Percentiles rank a stretch among this genome's conserved stretches.
phyloP scores from a whole-genome alignment of 2,329 filamentous ascomycete species.

The Lecanicillium sp. region DNA sequence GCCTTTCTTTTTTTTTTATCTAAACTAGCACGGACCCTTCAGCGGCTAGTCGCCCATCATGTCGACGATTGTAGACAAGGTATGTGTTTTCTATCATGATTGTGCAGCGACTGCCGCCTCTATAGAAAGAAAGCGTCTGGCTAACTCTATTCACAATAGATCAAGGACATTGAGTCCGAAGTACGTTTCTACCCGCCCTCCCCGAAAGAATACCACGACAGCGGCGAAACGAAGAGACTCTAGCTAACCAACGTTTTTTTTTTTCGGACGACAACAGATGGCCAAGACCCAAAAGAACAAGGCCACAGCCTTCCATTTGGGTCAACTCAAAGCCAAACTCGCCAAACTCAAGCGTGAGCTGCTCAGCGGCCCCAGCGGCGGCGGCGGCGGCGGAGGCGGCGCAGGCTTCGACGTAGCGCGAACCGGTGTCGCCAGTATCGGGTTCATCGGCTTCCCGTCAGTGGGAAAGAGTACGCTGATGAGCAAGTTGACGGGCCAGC shows the following conservation, averaged over 20 bases:
- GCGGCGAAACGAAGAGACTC: slow-evolving; percentile 6
- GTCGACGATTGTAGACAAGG: slow-evolving; percentile 97
- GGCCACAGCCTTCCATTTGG: slow-evolving; percentile 85
- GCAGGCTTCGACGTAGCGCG: slow-evolving; percentile 94
- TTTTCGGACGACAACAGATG: slow-evolving; percentile 52
- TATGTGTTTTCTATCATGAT: slow-evolving; percentile 34
- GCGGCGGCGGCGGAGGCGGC: slow-evolving; percentile 79
- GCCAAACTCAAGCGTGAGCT: slow-evolving; percentile 96
- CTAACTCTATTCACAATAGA: slow-evolving; percentile 43
- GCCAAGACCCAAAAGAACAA: slow-evolving; percentile 97
- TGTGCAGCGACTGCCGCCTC: not conserved
- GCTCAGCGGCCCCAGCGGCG: slow-evolving; percentile 74
- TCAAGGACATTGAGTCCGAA: slow-evolving; percentile 95
- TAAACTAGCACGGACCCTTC: slow-evolving; percentile 1
- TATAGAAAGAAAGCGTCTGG: not conserved
- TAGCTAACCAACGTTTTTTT: slow-evolving; percentile 5
- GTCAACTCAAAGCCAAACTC: slow-evolving; percentile 95
- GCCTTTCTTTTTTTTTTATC: not conserved
- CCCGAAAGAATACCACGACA: slow-evolving; percentile 3
- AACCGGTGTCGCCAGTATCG: slow-evolving; percentile 93
- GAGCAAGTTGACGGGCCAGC: slow-evolving; percentile 88
- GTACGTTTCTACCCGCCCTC: slow-evolving; percentile 39
- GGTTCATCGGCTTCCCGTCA: slow-evolving; percentile 96
- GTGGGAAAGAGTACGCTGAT: slow-evolving; percentile 98
- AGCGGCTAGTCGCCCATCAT: slow-evolving; percentile 46